Conservation (phyloP, 148 eudicot species). For the Cornus florida region DNA sequence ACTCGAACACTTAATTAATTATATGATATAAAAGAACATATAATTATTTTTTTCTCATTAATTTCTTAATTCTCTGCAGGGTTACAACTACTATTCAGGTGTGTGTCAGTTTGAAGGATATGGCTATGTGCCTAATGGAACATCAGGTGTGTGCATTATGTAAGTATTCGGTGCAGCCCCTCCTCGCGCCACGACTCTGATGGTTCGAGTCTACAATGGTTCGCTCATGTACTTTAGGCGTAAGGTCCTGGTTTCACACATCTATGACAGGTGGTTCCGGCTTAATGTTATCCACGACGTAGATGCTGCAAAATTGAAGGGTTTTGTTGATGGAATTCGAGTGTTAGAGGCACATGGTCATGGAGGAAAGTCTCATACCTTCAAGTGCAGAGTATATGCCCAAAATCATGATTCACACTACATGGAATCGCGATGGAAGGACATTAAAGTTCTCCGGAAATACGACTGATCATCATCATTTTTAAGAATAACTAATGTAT, state of each 20-base stretch:
- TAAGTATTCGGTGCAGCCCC: constrained; percentile 17
- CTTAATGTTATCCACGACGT: constrained; percentile 17
- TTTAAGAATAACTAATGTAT: too few species aligned
- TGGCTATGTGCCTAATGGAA: constrained; percentile 14
- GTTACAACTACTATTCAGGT: constrained; percentile 10
- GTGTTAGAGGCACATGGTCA: background rate
- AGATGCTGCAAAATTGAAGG: constrained; percentile 4
- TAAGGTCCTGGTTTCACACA: background rate
- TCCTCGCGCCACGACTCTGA: constrained; percentile 14
- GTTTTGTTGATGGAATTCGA: background rate
- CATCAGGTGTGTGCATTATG: constrained; percentile 22
- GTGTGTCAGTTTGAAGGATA: constrained; percentile 15
- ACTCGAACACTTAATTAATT: too few species aligned
- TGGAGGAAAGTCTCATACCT: constrained; percentile 9
- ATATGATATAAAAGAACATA: too few species aligned
- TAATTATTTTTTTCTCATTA: too few species aligned
- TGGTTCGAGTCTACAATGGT: constrained; percentile 21
- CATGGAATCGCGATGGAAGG: constrained; percentile 25
- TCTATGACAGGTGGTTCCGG: constrained; percentile 17
- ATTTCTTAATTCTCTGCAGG: constrained; percentile 2
- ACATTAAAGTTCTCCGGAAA: constrained; percentile 6
- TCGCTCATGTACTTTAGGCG: constrained; percentile 1
- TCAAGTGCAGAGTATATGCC: constrained; percentile 16
- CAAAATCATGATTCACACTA: constrained; percentile 2
- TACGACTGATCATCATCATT: background rate